phyloP scores from a whole-genome alignment of 371 early-diverging fungal genomes.

The Syncephalastrum racemosum region DNA sequence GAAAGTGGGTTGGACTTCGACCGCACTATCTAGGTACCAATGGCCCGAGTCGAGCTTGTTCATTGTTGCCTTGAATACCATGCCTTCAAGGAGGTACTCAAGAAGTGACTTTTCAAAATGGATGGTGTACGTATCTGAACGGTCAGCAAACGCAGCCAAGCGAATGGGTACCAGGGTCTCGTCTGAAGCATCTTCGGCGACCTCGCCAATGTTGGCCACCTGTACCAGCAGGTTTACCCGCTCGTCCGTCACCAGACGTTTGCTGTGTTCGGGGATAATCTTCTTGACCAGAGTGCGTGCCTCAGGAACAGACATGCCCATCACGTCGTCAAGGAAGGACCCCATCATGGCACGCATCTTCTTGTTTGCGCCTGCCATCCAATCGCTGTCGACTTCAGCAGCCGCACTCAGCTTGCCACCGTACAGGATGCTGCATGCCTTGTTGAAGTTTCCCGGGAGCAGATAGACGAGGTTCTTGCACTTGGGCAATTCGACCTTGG shows the following conservation, averaged over 20 bases:
- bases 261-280: constrained; percentile 16
- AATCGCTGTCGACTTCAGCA: constrained; percentile 15
- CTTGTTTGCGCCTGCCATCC: constrained; percentile 22
- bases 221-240: constrained; percentile 24
- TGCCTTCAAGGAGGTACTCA: constrained; percentile 28
- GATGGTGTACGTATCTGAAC: constrained; percentile 17
- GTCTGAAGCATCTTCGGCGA: constrained; percentile 10
- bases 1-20: constrained; percentile 44
- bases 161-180: constrained; percentile 19
- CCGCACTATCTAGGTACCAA: constrained; percentile 43
- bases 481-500: constrained; percentile 50
- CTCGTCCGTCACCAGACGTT: constrained; percentile 19
- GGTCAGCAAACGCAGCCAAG: constrained; percentile 19
- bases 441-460: constrained; percentile 49
- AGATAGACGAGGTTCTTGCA: constrained; percentile 37
- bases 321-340: constrained; percentile 23
- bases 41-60: constrained; percentile 34
- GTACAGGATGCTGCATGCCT: constrained; percentile 47
- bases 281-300: constrained; percentile 12
- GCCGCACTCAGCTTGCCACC: constrained; percentile 33
- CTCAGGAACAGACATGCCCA: constrained; percentile 21
- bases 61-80: constrained; percentile 38
- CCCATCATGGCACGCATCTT: constrained; percentile 26
- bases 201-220: constrained; percentile 10
- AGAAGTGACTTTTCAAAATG: constrained; percentile 31